Conservation (phyloP, 306 rosid species). For the Rosa lucieae region DNA sequence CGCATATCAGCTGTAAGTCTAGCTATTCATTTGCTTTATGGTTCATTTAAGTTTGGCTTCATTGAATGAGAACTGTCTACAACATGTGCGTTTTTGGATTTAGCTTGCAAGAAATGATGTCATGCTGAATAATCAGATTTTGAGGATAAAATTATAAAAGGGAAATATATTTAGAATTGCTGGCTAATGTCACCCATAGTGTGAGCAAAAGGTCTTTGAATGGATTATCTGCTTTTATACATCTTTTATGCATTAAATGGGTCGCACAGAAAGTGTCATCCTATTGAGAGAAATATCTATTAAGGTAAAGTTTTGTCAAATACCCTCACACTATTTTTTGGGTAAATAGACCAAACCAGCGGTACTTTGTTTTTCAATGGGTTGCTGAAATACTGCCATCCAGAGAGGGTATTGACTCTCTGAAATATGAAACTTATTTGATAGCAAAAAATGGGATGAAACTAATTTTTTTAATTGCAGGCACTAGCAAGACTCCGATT, state of each 20-base stretch:
- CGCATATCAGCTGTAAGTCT: constrained; percentile 88
- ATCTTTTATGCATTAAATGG: neutral
- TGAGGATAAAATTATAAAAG: neutral
- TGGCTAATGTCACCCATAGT: neutral
- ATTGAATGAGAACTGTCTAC: neutral
- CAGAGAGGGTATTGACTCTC: neutral
- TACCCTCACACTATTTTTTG: neutral
- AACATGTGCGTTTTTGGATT: neutral
- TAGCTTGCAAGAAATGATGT: neutral
- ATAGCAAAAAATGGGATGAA: neutral
- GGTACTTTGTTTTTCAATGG: neutral
- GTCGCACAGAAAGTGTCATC: neutral
- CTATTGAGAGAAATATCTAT: neutral
- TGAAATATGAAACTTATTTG: neutral
- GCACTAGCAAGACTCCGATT: constrained; percentile 94
- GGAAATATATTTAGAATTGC: neutral
- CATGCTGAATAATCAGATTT: neutral
- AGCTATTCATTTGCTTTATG: neutral
- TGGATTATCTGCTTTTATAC: neutral
- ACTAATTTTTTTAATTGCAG: constrained; percentile 42
- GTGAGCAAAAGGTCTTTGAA: neutral
- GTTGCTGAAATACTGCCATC: neutral
- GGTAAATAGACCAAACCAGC: neutral
- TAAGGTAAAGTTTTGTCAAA: neutral
- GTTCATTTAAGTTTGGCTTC: neutral